Conservation (phyloP, 2,329 filamentous ascomycete genomes). For the Zarea fungicola region DNA sequence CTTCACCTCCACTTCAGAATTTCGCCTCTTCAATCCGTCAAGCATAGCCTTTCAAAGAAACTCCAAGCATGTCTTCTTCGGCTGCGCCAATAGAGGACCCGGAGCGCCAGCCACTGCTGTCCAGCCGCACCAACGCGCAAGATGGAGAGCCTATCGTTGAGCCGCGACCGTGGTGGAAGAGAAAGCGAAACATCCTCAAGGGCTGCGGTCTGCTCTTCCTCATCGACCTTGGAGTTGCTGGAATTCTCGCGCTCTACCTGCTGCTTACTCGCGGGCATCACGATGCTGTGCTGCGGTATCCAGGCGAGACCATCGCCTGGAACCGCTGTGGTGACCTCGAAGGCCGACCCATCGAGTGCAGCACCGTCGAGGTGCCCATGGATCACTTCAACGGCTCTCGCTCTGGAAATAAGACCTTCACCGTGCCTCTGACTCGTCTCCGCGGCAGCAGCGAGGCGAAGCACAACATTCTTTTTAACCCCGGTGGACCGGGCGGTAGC, state of each 20-base stretch:
- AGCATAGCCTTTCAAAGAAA: no score
- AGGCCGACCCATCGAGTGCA: slow-evolving; percentile 35
- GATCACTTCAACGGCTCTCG: slow-evolving; percentile 37
- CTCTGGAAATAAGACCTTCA: slow-evolving; percentile 34
- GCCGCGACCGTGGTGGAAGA: background rate
- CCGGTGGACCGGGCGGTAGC: slow-evolving; percentile 36
- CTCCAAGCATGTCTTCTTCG: background rate
- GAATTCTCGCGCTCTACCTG: background rate
- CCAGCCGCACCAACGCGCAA: background rate
- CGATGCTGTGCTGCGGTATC: slow-evolving; percentile 18
- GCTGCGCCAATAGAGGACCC: background rate
- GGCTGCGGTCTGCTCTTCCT: background rate
- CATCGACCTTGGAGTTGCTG: background rate
- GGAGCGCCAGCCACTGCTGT: slow-evolving; percentile 1
- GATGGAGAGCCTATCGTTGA: background rate
- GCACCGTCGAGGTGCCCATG: slow-evolving; percentile 38
- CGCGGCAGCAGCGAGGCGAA: slow-evolving; percentile 34
- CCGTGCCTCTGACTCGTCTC: slow-evolving; percentile 38
- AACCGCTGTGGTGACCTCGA: slow-evolving; percentile 31
- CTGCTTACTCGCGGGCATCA: background rate
- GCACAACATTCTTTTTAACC: slow-evolving; percentile 40
- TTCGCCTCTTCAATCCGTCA: no score
- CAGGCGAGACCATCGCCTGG: slow-evolving; percentile 35
- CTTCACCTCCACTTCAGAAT: no score
- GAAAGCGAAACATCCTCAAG: background rate